Conservation (phyloP, 2,329 filamentous ascomycete species). For the Botrytis paeoniae region DNA sequence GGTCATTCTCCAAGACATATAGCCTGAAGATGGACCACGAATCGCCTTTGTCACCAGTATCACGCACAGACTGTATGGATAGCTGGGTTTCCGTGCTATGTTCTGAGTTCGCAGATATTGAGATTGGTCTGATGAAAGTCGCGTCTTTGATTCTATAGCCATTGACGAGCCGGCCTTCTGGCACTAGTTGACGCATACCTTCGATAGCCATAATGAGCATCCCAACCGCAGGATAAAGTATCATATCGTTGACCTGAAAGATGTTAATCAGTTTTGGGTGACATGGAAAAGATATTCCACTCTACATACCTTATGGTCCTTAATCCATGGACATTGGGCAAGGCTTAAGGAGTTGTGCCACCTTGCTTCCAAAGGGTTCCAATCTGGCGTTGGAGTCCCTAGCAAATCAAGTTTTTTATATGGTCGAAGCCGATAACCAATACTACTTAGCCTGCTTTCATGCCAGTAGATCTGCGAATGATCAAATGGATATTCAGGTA, state of each 20-base stretch:
- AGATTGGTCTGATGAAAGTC: background rate
- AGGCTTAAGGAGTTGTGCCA: conserved; percentile 36
- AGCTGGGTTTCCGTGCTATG: background rate
- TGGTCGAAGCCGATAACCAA: conserved; percentile 45
- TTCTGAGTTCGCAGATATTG: background rate
- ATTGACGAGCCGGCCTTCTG: background rate
- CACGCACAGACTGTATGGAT: background rate
- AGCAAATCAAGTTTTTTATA: conserved; percentile 42
- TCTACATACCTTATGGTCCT: conserved; percentile 11
- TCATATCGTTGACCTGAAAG: too few relatives aligned
- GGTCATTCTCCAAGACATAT: background rate
- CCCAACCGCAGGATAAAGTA: conserved; percentile 37
- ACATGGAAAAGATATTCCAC: too few relatives aligned
- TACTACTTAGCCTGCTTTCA: conserved; percentile 47
- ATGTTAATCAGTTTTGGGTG: too few relatives aligned
- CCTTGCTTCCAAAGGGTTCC: conserved; percentile 23
- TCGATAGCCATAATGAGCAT: conserved; percentile 38
- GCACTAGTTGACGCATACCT: conserved; percentile 22
- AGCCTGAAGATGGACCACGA: background rate
- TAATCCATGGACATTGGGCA: conserved; percentile 33
- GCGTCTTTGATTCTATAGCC: background rate
- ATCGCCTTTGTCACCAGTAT: background rate
- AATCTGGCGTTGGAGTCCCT: conserved; percentile 29
- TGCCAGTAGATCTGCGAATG: conserved; percentile 50
- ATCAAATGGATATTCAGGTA: conserved; percentile 54